These are phyloP conservation scores for Cavenderia fasciculata DNA, from an alignment of 78 protist genomes.

Conservation along the genomic window DNA sequence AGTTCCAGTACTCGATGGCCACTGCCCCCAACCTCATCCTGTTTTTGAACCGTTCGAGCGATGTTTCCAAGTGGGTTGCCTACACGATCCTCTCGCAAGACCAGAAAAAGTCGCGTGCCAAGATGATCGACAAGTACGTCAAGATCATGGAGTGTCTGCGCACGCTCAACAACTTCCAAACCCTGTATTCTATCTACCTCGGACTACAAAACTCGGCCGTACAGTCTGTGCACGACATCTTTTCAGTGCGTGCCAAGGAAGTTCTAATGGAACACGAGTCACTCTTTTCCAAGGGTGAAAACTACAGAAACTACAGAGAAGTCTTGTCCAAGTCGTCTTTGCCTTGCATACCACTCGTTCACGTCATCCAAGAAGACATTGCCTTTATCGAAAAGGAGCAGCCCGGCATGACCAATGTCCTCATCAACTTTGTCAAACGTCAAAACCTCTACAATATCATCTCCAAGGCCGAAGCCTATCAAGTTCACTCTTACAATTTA, in stretches of 20 bases:
- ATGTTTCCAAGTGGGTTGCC: conserved; percentile 52
- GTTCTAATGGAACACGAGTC: conserved; percentile 18
- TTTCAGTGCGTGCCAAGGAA: conserved; percentile 42
- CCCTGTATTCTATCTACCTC: conserved; percentile 50
- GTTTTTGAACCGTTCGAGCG: conserved; percentile 22
- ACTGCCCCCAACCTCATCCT: conserved; percentile 52
- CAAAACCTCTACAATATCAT: conserved; percentile 52
- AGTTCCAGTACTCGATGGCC: conserved; percentile 59
- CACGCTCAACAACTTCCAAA: conserved; percentile 58
- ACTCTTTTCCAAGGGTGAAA: conserved; percentile 36
- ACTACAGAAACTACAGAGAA: conserved; percentile 32
- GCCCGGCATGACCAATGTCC: conserved; percentile 20
- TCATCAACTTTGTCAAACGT: conserved; percentile 49
- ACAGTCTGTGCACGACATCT: conserved; percentile 15
- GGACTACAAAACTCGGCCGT: conserved; percentile 36
- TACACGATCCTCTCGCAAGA: conserved; percentile 4
- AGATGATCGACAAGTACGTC: conserved; percentile 53
- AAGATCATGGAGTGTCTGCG: conserved; percentile 43
- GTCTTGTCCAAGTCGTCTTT: not conserved
- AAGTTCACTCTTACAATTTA: conserved; percentile 38
- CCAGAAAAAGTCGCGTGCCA: conserved; percentile 6
- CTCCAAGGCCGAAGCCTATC: conserved; percentile 35
- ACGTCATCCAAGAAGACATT: conserved; percentile 57
- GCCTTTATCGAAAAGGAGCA: conserved; percentile 20
- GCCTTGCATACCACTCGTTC: conserved; percentile 37